phyloP scores from a whole-genome alignment of 805 yeast genomes.

The Sungouiozyma ichnusensis region DNA sequence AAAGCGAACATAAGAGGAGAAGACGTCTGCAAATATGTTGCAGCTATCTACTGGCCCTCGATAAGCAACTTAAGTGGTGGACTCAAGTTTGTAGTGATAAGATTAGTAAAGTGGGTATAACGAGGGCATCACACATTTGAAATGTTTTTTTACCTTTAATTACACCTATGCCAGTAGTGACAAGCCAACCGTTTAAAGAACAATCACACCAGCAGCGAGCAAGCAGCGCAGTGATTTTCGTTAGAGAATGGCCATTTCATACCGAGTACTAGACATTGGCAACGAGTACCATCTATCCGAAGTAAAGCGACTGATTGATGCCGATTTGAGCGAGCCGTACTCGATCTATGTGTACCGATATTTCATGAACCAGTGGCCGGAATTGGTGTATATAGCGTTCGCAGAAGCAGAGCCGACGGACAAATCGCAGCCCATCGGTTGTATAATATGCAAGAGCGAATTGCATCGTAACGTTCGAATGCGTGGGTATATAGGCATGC shows the following conservation, averaged over 20 bases:
- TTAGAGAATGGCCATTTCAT: slow-evolving; percentile 10
- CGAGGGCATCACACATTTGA: too few relatives aligned
- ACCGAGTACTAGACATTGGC: slow-evolving; percentile 19
- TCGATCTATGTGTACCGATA: slow-evolving; percentile 87
- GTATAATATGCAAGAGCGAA: slow-evolving; percentile 73
- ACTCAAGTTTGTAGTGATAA: too few relatives aligned
- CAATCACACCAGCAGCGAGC: neutral
- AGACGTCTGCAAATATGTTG: too few relatives aligned
- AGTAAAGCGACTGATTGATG: slow-evolving; percentile 49
- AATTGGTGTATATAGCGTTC: slow-evolving; percentile 58
- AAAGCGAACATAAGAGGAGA: too few relatives aligned
- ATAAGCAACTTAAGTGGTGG: too few relatives aligned
- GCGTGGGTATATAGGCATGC: slow-evolving; percentile 94
- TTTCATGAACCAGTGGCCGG: slow-evolving; percentile 86
- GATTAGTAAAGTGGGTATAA: too few relatives aligned
- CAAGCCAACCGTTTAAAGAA: too few relatives aligned
- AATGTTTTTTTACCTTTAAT: neutral
- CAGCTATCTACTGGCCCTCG: too few relatives aligned
- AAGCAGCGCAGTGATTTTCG: neutral
- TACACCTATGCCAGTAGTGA: neutral
- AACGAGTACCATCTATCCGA: slow-evolving; percentile 33
- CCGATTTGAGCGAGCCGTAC: slow-evolving; percentile 85
- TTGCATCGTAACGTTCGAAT: slow-evolving; percentile 54
- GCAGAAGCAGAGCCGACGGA: slow-evolving; percentile 16
- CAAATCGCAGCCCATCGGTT: slow-evolving; percentile 48